Evolutionary conservation across 2,329 filamentous ascomycete species (phyloP), one percentile per base, ranked within the genome.

Genomic region (Hymenoscyphus repandus): DNA sequence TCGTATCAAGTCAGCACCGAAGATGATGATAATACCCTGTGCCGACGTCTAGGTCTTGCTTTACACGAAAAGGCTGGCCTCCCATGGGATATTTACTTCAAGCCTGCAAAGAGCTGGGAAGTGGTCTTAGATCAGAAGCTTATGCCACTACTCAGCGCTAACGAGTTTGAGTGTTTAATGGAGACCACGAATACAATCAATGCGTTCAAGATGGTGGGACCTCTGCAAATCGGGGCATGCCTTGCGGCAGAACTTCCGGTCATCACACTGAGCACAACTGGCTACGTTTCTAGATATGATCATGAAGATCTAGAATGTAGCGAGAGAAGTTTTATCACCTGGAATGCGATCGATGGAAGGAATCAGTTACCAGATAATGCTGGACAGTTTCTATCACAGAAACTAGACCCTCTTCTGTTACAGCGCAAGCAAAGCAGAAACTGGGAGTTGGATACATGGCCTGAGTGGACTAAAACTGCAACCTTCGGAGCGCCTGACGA

Each of bases 281-380:
- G 52, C 27, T 49, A 54, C 18, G 52, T 54, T n/a, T 51, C 49
- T 4, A 54, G 33, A 12, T 54, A 51, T 47, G 49, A 47, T n/a
- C 49, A 54, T 11, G 45, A 51, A 46, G 52, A 54, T 31, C 6
- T 49, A 2, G 36, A 49, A 33, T 51, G 49, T 33, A 39, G 40
- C 9, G 52, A 54, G 27, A 34, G 49, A 31, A 43, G 30, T 9
- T 52, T 47, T 9, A 34, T 52, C 20, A 54, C 52, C 0, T 49
- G 52, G 45, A 52, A 52, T 32, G 15, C 41, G 1, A 18, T 52
- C 37, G 49, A 49, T 30, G 42, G 42, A 12, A 49, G 39, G 38
- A 22, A 31, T 12, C 49, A 20, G 15, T 17, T 54, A 30, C 49
- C 40, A 12, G 52, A 46, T 6, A 52, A 52, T 44, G 30, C 36